Evolutionary conservation across 805 yeast genomes (phyloP).

Genomic region (Wickerhamomyces kurtzmanii): DNA sequence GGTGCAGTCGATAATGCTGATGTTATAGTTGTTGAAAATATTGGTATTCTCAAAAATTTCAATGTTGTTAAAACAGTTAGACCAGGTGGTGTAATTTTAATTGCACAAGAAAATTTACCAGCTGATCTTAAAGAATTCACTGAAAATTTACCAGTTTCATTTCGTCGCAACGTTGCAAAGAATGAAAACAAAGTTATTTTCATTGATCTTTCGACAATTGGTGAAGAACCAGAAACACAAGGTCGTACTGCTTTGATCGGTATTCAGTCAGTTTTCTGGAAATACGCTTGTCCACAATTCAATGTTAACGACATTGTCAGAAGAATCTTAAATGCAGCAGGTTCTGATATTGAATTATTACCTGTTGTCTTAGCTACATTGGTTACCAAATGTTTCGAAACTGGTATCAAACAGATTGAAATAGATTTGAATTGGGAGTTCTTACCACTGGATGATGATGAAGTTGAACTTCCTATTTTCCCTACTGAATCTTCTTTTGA

Average conservation of each 20-base stretch:
- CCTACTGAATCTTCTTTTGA: slow-evolving; percentile 55
- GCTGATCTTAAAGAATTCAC: slow-evolving; percentile 32
- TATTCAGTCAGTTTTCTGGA: slow-evolving; percentile 76
- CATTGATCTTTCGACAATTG: slow-evolving; percentile 53
- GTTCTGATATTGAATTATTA: slow-evolving; percentile 71
- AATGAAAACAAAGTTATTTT: slow-evolving; percentile 44
- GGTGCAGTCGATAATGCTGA: slow-evolving; percentile 47
- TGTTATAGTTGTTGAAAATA: slow-evolving; percentile 53
- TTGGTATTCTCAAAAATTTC: slow-evolving; percentile 40
- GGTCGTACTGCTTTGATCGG: slow-evolving; percentile 73
- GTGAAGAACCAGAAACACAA: slow-evolving; percentile 59
- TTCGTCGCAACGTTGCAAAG: slow-evolving; percentile 42
- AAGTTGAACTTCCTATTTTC: slow-evolving; percentile 36
- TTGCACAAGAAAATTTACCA: slow-evolving; percentile 26
- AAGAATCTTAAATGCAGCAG: slow-evolving; percentile 71
- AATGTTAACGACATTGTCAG: slow-evolving; percentile 57
- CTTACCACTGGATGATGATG: slow-evolving; percentile 21
- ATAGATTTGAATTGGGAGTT: slow-evolving; percentile 17
- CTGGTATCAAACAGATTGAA: slow-evolving; percentile 28
- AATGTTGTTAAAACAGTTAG: slow-evolving; percentile 56
- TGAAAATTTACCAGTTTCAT: slow-evolving; percentile 42
- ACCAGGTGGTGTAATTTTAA: slow-evolving; percentile 44
- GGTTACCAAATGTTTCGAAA: slow-evolving; percentile 45
- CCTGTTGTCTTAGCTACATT: slow-evolving; percentile 61
- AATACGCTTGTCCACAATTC: slow-evolving; percentile 49